Evolutionary conservation across 2,329 filamentous ascomycete species (phyloP).

Genomic region (Fusarium nanum): DNA sequence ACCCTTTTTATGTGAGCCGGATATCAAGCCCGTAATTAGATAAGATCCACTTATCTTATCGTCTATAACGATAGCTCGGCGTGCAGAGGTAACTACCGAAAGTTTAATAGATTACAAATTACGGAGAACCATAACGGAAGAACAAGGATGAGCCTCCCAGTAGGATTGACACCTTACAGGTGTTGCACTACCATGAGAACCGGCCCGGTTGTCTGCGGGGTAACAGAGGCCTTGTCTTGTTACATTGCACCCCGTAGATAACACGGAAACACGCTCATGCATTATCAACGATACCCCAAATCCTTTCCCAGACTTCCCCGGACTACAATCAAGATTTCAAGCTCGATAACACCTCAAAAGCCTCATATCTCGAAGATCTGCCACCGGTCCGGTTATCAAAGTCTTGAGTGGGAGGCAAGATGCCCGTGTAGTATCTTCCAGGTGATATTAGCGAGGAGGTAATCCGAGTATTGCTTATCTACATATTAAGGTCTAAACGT

Average conservation of each 20-base stretch:
- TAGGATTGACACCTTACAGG: background rate
- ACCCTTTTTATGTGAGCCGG: background rate
- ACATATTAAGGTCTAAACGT: background rate
- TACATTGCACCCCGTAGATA: background rate
- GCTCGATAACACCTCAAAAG: background rate
- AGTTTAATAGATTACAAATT: background rate
- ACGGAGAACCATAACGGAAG: background rate
- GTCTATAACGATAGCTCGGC: background rate
- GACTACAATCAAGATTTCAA: background rate
- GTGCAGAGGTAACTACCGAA: background rate
- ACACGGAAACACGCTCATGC: background rate
- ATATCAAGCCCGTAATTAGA: background rate
- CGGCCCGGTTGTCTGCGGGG: background rate
- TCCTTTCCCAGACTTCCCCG: no score
- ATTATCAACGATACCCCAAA: background rate
- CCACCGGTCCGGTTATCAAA: background rate
- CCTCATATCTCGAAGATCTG: background rate
- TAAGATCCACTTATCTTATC: background rate
- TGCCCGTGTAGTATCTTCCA: background rate
- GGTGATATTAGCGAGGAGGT: no score
- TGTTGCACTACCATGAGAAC: background rate
- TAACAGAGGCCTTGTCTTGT: background rate
- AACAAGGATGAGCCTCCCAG: background rate
- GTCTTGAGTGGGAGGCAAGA: background rate
- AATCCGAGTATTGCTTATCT: background rate